phyloP scores from a whole-genome alignment of 2,329 filamentous ascomycete genomes.

The Talaromyces atroroseus region DNA sequence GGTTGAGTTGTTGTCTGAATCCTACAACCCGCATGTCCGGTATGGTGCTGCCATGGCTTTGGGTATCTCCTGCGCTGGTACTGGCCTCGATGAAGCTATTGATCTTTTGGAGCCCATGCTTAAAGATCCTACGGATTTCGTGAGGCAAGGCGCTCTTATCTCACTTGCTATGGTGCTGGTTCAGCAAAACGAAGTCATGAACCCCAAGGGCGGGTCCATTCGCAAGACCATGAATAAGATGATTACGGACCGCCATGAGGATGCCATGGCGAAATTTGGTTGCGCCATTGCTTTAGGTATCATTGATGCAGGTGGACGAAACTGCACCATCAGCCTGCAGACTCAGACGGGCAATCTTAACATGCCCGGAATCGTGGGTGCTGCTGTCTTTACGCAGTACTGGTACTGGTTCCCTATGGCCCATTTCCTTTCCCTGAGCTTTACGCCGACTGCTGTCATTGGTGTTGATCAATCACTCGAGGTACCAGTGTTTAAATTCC shows the following conservation, averaged over 20 bases:
- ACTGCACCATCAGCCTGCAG: conserved; percentile 96
- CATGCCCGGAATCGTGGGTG: conserved; percentile 96
- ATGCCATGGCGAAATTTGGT: conserved; percentile 99
- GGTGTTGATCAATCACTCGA: conserved; percentile 90
- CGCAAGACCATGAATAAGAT: conserved; percentile 94
- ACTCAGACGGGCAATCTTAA: conserved; percentile 98
- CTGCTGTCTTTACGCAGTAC: conserved; percentile 97
- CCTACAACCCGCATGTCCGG: conserved; percentile 96
- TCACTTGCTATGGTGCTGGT: conserved; percentile 96
- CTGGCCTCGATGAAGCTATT: conserved; percentile 90
- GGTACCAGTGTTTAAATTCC: conserved; percentile 89
- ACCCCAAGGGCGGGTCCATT: conserved; percentile 86
- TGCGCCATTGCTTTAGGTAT: conserved; percentile 91
- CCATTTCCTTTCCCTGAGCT: conserved; percentile 92
- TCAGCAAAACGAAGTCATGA: conserved; percentile 99
- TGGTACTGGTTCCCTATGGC: conserved; percentile 99
- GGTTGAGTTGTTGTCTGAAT: conserved; percentile 96
- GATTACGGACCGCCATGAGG: conserved; percentile 88
- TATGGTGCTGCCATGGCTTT: conserved; percentile 98
- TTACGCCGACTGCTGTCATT: conserved; percentile 95
- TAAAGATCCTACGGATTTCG: conserved; percentile 98
- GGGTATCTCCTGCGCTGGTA: conserved; percentile 95
- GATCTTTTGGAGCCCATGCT: conserved; percentile 98
- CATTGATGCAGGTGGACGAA: conserved; percentile 94
- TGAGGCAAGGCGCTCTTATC: conserved; percentile 92